phyloP scores from a whole-genome alignment of 352 stramenopile species.

The Phytopythium boreale region DNA sequence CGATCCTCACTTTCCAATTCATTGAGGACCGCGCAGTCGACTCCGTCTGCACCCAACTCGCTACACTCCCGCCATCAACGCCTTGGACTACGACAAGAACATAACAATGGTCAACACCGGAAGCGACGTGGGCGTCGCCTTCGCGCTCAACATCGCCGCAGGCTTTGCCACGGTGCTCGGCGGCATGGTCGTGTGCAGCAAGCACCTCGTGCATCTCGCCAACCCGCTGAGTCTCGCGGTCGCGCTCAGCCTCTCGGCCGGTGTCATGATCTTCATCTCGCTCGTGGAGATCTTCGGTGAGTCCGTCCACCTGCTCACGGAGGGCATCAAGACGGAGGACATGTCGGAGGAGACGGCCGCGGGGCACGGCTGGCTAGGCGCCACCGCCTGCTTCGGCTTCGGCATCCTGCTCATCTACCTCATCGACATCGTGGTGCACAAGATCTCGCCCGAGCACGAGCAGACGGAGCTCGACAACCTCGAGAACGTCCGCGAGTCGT shows the following conservation, averaged over 20 bases:
- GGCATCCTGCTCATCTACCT: slow-evolving; percentile 58
- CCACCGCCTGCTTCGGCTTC: slow-evolving; percentile 78
- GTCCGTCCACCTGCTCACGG: slow-evolving; percentile 15
- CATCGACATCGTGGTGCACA: slow-evolving; percentile 31
- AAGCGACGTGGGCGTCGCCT: slow-evolving; percentile 19
- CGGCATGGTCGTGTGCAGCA: slow-evolving; percentile 45
- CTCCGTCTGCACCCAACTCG: neutral
- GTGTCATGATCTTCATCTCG: slow-evolving; percentile 75
- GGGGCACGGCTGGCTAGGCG: slow-evolving; percentile 59
- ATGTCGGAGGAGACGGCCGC: slow-evolving; percentile 24
- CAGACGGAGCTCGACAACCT: slow-evolving; percentile 25
- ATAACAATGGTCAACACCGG: neutral
- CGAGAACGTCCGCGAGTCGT: slow-evolving; percentile 22
- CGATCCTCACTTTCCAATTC: neutral
- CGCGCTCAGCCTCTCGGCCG: slow-evolving; percentile 42
- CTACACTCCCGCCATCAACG: neutral
- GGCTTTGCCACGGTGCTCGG: slow-evolving; percentile 46
- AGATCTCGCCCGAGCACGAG: slow-evolving; percentile 23
- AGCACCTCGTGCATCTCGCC: slow-evolving; percentile 37
- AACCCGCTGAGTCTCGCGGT: slow-evolving; percentile 42
- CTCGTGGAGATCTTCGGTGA: slow-evolving; percentile 59
- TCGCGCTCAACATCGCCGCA: slow-evolving; percentile 48
- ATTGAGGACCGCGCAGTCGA: neutral
- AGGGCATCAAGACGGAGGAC: slow-evolving; percentile 28
- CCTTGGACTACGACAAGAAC: neutral